Percentiles rank a stretch among this genome's conserved stretches.
These are phyloP conservation scores for Raffaelea deltoideospora DNA, from an alignment of 2,329 filamentous ascomycete species.

Conservation along the genomic window DNA sequence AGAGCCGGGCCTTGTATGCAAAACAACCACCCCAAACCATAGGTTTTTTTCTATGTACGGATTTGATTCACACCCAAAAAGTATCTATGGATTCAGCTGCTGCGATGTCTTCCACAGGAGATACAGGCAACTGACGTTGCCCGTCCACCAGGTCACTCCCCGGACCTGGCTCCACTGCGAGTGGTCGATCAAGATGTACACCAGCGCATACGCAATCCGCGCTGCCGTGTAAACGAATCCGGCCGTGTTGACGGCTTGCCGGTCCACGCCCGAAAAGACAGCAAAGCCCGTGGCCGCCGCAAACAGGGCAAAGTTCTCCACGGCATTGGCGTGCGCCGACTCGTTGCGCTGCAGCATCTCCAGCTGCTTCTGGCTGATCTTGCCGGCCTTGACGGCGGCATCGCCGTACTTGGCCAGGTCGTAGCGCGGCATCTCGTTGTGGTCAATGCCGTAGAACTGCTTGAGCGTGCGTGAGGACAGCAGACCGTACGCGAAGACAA, in stretches of 20 bases:
- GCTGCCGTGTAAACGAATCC: conserved; percentile 24
- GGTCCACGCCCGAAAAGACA: conserved; percentile 21
- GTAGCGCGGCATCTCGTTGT: conserved; percentile 28
- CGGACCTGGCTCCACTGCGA: conserved; percentile 19
- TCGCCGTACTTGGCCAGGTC: conserved; percentile 30
- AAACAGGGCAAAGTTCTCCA: conserved; percentile 26
- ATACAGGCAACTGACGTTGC: conserved; percentile 24
- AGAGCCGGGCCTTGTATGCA: no score
- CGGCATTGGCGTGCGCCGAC: conserved; percentile 28
- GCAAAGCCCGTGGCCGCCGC: conserved; percentile 21
- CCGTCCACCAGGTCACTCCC: conserved; percentile 25
- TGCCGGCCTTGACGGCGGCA: conserved; percentile 23
- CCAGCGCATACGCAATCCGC: conserved; percentile 22
- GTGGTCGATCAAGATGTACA: conserved; percentile 24
- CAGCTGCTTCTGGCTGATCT: conserved; percentile 25
- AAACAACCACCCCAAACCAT: no score
- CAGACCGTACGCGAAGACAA: conserved; percentile 26
- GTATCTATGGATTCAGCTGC: not conserved
- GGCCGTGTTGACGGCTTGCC: conserved; percentile 19
- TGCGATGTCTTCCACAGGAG: conserved; percentile 2
- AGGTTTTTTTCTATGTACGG: no score
- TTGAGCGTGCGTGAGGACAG: conserved; percentile 28
- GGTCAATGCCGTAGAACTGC: conserved; percentile 25
- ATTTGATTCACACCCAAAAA: not conserved
- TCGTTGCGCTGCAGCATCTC: conserved; percentile 27